Evolutionary conservation across 371 early-diverging fungal genomes (phyloP), one percentile per base, ranked within the genome.

Genomic region (Rhizopus arrhizus): DNA sequence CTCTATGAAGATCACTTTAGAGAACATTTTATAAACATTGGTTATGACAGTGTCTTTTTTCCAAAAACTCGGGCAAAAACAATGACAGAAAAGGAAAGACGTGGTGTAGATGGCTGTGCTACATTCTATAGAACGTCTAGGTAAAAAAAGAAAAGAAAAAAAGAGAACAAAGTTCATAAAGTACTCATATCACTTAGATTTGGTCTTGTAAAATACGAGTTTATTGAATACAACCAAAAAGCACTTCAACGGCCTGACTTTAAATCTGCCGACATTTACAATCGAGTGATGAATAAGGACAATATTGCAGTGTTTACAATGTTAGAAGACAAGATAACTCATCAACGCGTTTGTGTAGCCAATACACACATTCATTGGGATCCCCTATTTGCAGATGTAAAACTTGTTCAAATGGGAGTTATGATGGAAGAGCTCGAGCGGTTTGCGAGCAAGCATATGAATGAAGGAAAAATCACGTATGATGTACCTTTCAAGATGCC

Each of bases 341-440:
- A 84, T 47, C 76, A 78, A 29, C 77, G 85, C 33, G 34, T 97
- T 4, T 73, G 98, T 15, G 94, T 97, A 10, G 95, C 89, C 40
- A 99, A 99, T 72, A 85, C 94, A 7, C 98, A 97, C 62, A 80
- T 94, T 51, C 94, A 96, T 71, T 97, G 96, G 97, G 94, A 95
- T 59, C 96, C 96, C 0, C 65, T 85, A 15, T 96, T 87, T 78
- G 85, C 88, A 0, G 99, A 99, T 74, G 98, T 99, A 58, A 99
- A 99, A 73, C 83, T 99, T 29, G 93, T 99, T 5, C 99, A 99
- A 80, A 89, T 94, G 0, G 91, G 96, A 8, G 89, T 99, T 85
- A 75, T 99, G 53, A 84, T 97, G 72, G 97, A 99, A 54, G 99
- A 77, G 41, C 69, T 99, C 16, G 86, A 92, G 51, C 78, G 73